Base-by-base conservation (phyloP, 139 green algal genomes). In the Desmodesmus armatus region DNA sequence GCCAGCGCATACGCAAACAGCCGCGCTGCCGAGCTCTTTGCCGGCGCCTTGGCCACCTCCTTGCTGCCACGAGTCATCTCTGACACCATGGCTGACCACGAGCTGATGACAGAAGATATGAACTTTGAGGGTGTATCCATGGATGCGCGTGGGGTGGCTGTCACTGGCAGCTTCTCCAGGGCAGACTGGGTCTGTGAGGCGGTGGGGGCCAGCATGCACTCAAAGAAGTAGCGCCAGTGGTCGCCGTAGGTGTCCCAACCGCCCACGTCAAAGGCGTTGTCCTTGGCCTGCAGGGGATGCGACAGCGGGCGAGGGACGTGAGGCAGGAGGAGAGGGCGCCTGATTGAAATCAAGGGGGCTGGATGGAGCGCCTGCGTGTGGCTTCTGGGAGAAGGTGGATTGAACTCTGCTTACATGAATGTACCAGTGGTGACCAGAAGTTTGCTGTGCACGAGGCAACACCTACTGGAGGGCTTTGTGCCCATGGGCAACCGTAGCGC, bases 171-270 rank as follows among this genome's bases (percentile, higher is more conserved):
- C 87, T 93, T 94, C 17, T 97, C 91, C 35, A 99, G 81, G 0
- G 94, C 92, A 7, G 84, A 87, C 74, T 88, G 70, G 41, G 89
- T 90, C 86, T 82, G 93, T 81, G 82, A 95, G 2, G 95, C 94
- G 37, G 95, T 92, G 13, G 96, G 94, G 21, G 95, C 94, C 37
- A 99, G 89, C 96, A 98, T 98, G 91, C 95, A 98, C 66, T 99
- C 97, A 69, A 94, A 99, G 91, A 96, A 99, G 90, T 96, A 96
- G 43, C 89, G 88, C 96, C 96, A 99, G 90, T 98, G 93, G 0
- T 88, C 86, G 21, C 88, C 90, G 49, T 92, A 97, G n/a, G 65
- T 87, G 40, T 94, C 92, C 94, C 93, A 98, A 47, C 95, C 94
- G 35, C 88, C 92, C 0, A 87, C 72, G 80, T 98, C 96, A 51